Evolutionary conservation across 1,139 yeast genomes (phyloP).

Genomic region (Lizanozyma gosingica): DNA sequence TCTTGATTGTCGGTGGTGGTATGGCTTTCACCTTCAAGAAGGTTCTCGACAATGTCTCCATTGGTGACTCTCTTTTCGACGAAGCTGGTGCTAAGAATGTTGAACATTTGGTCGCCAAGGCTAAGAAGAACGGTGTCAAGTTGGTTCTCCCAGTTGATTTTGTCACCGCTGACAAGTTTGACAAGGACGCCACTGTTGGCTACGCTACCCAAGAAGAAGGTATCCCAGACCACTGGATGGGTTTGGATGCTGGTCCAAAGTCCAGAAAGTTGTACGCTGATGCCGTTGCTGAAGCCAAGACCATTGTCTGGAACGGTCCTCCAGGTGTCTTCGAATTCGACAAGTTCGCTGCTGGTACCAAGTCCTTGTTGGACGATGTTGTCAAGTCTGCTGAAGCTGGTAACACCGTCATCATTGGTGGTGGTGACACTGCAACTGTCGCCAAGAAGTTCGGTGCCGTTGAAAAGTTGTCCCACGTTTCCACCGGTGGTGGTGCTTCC

Average conservation of each 20-base stretch:
- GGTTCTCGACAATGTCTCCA: conserved; percentile 71
- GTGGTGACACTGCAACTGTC: conserved; percentile 99
- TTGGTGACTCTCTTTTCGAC: conserved; percentile 86
- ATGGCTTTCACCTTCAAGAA: conserved; percentile 98
- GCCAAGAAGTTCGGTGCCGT: conserved; percentile 96
- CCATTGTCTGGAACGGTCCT: conserved; percentile 98
- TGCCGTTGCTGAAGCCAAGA: conserved; percentile 85
- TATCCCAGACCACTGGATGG: conserved; percentile 90
- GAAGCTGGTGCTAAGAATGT: conserved; percentile 91
- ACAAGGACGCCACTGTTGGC: conserved; percentile 78
- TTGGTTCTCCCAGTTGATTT: conserved; percentile 88
- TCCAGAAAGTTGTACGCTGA: conserved; percentile 65
- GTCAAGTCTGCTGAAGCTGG: conserved; percentile 81
- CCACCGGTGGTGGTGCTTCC: conserved; percentile 99
- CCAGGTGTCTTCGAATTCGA: conserved; percentile 99
- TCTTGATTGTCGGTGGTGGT: conserved; percentile 95
- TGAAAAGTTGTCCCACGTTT: conserved; percentile 91
- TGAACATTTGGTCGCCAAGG: conserved; percentile 82
- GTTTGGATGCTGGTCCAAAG: conserved; percentile 91
- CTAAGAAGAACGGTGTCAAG: conserved; percentile 88
- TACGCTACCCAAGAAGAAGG: conserved; percentile 79
- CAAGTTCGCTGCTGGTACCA: conserved; percentile 82
- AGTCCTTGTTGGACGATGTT: conserved; percentile 77
- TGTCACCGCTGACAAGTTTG: conserved; percentile 87
- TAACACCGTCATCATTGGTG: conserved; percentile 94